Evolutionary conservation across 164 flowering plant species (phyloP).

Genomic region (Cinnamomum chago): DNA sequence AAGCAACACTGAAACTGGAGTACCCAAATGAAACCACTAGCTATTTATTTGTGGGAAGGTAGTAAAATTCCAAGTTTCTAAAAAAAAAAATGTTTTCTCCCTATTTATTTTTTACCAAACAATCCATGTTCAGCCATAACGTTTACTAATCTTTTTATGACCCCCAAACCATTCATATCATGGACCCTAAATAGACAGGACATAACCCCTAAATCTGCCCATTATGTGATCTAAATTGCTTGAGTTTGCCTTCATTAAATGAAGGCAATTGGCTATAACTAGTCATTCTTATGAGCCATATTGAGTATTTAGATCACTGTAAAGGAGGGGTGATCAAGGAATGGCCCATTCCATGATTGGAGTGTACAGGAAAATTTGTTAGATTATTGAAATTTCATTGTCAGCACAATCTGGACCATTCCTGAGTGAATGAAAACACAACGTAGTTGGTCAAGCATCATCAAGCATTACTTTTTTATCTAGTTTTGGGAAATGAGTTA

Average conservation of each 20-base stretch:
- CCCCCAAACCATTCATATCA: not conserved
- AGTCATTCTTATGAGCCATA: not conserved
- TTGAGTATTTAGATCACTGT: not conserved
- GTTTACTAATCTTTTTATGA: not conserved
- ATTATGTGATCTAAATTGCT: not conserved
- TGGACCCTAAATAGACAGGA: not conserved
- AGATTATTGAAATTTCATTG: not conserved
- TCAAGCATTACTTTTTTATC: not conserved
- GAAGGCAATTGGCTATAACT: not conserved
- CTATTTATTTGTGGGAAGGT: conserved; percentile 67
- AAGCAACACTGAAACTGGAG: conserved; percentile 73
- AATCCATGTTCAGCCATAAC: not conserved
- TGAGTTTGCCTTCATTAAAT: not conserved
- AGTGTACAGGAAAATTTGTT: not conserved
- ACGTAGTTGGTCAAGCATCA: not conserved
- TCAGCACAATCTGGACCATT: not conserved
- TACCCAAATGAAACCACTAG: conserved; percentile 32
- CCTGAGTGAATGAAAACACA: not conserved
- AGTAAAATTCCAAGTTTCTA: conserved; percentile 4
- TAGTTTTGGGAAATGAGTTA: conserved; percentile 1
- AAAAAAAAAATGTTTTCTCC: not conserved
- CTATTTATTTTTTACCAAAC: no score
- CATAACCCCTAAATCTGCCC: not conserved
- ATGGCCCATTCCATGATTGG: not conserved
- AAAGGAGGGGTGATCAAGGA: not conserved